Percentiles rank a stretch among this genome's conserved stretches.
These are phyloP conservation scores for Penicillium sp. DNA, from an alignment of 2,329 filamentous ascomycete species.

Conservation along the genomic window DNA sequence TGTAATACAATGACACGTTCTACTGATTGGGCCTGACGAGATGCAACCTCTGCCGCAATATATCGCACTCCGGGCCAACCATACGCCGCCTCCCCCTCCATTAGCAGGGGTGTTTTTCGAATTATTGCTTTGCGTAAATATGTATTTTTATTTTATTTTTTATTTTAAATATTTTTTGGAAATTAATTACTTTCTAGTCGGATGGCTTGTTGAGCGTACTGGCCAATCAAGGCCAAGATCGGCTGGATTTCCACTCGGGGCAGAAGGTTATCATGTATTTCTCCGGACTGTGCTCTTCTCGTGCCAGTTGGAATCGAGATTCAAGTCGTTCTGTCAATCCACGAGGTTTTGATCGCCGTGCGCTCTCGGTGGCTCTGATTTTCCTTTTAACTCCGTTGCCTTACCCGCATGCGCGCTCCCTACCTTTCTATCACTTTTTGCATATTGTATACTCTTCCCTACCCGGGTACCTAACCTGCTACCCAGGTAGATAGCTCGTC, in stretches of 20 bases:
- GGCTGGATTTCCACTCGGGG: conserved; percentile 16
- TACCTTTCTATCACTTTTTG: conserved; percentile 16
- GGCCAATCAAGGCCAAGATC: conserved; percentile 21
- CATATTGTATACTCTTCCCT: conserved; percentile 34
- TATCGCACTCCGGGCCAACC: conserved; percentile 30
- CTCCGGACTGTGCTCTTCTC: conserved; percentile 21
- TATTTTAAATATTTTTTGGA: background rate
- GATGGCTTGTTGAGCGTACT: conserved; percentile 12
- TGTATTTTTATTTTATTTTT: conserved; percentile 1
- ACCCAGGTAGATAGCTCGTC: conserved; percentile 27
- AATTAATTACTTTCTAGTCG: conserved; percentile 21
- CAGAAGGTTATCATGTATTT: conserved; percentile 29
- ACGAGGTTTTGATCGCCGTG: conserved; percentile 21
- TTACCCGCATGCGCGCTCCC: conserved; percentile 25
- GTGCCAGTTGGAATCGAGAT: conserved; percentile 29
- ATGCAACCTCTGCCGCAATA: conserved; percentile 27
- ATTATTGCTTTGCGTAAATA: conserved; percentile 6
- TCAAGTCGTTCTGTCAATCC: conserved; percentile 21
- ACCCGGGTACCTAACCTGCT: conserved; percentile 32
- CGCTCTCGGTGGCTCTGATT: conserved; percentile 12
- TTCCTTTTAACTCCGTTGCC: conserved; percentile 32
- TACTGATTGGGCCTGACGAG: conserved; percentile 12
- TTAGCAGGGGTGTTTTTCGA: conserved; percentile 21
- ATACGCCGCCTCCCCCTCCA: conserved; percentile 24
- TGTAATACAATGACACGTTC: background rate